phyloP scores from a whole-genome alignment of 2,329 filamentous ascomycete genomes.

The Exophiala alcalophila region DNA sequence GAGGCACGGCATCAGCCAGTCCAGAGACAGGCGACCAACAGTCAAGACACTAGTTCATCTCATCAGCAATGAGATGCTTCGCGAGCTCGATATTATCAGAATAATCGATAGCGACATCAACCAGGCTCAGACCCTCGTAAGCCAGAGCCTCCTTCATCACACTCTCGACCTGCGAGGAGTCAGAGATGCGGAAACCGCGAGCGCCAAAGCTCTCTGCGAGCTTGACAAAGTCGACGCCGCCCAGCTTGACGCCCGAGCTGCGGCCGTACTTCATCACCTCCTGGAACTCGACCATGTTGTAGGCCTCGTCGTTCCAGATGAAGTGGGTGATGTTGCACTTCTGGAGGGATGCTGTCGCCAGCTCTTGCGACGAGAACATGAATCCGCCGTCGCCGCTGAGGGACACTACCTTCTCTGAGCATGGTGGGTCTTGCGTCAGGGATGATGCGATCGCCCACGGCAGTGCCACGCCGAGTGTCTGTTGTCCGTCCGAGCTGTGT shows the following conservation, averaged over 20 bases:
- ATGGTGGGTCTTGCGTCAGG: conserved; percentile 43
- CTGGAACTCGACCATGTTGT: conserved; percentile 54
- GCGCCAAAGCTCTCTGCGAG: conserved; percentile 49
- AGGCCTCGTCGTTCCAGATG: conserved; percentile 51
- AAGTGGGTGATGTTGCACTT: conserved; percentile 52
- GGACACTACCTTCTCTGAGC: conserved; percentile 45
- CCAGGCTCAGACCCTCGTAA: conserved; percentile 44
- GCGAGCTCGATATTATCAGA: conserved; percentile 43
- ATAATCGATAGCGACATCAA: conserved; percentile 50
- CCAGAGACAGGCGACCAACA: no score
- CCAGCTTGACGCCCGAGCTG: conserved; percentile 43
- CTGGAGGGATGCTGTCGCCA: conserved; percentile 48
- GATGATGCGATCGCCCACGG: conserved; percentile 51
- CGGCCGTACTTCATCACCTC: conserved; percentile 51
- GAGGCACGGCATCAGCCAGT: no score
- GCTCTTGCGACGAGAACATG: conserved; percentile 49
- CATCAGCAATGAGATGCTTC: conserved; percentile 37
- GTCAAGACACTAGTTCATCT: conserved; percentile 24
- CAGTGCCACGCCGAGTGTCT: conserved; percentile 49
- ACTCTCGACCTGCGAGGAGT: conserved; percentile 40
- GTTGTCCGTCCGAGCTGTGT: conserved; percentile 46
- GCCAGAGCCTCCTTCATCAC: conserved; percentile 47
- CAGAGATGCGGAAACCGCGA: conserved; percentile 43
- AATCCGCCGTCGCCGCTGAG: conserved; percentile 50
- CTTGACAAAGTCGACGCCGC: conserved; percentile 50